These are phyloP conservation scores for Acanthamoeba castellanii DNA, from an alignment of 208 protist species.

Conservation along the genomic window DNA sequence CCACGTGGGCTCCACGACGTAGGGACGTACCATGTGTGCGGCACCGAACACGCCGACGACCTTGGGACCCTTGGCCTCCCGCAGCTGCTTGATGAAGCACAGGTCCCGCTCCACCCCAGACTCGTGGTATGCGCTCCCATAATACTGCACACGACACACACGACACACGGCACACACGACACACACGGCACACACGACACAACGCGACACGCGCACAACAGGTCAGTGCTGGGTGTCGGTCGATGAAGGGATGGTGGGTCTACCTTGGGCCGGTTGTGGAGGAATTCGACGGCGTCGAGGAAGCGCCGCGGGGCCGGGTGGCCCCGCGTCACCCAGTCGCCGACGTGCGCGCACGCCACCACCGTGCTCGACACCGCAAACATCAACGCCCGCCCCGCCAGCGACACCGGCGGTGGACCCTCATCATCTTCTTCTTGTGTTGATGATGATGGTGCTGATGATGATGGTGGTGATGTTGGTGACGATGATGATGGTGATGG, in stretches of 20 bases:
- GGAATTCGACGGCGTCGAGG: neutral
- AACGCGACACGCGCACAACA: neutral
- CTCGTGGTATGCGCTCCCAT: conserved; percentile 7
- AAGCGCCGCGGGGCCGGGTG: neutral
- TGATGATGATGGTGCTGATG: neutral
- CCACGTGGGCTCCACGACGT: neutral
- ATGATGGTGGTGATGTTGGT: neutral
- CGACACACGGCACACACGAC: no score
- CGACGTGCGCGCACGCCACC: neutral
- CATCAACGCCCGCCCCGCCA: neutral
- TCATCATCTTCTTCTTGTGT: neutral
- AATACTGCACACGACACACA: neutral
- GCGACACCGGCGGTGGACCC: neutral
- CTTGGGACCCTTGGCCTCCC: neutral
- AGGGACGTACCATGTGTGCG: neutral
- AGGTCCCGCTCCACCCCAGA: neutral
- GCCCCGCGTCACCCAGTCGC: neutral
- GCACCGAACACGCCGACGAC: neutral
- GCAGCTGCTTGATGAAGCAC: conserved; percentile 20
- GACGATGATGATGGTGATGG: neutral
- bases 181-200: no score
- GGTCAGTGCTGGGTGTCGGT: neutral
- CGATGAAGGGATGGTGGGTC: neutral
- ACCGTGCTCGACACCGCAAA: neutral
- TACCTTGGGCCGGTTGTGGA: neutral